Conservation (phyloP, 1,139 yeast genomes). For the Sugiyamaella novakii region DNA sequence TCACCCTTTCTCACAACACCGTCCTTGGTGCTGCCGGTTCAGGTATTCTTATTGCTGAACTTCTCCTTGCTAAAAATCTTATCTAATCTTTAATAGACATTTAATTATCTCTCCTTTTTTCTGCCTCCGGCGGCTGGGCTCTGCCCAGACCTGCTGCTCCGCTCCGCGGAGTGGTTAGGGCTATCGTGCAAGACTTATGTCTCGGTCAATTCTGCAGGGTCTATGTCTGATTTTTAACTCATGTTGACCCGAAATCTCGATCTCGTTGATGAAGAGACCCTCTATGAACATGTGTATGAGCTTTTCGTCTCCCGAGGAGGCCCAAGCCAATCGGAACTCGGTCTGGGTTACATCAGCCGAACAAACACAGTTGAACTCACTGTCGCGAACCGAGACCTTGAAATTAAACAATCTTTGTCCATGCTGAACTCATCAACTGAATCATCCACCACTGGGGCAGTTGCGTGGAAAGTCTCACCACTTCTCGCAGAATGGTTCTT, state of each 20-base stretch:
- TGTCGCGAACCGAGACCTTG: constrained; percentile 40
- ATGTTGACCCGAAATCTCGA: constrained; percentile 29
- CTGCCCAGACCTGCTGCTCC: neutral
- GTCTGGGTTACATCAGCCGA: constrained; percentile 55
- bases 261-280: constrained; percentile 36
- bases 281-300: constrained; percentile 54
- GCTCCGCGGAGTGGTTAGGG: neutral
- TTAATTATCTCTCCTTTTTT: neutral
- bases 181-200: neutral
- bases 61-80: constrained; percentile 73
- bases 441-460: constrained; percentile 65
- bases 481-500: constrained; percentile 58
- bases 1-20: constrained; percentile 93
- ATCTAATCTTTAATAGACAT: constrained; percentile 47
- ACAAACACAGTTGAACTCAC: constrained; percentile 41
- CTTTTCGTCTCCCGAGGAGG: constrained; percentile 46
- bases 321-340: constrained; percentile 41
- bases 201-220: too few relatives aligned
- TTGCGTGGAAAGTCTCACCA: constrained; percentile 62
- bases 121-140: neutral
- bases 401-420: constrained; percentile 42
- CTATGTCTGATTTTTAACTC: neutral
- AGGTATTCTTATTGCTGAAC: constrained; percentile 95
- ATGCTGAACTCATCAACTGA: constrained; percentile 45
- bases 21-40: constrained; percentile 99